Base-by-base conservation (phyloP, 2,329 filamentous ascomycete genomes). In the Epicoccum nigrum region DNA sequence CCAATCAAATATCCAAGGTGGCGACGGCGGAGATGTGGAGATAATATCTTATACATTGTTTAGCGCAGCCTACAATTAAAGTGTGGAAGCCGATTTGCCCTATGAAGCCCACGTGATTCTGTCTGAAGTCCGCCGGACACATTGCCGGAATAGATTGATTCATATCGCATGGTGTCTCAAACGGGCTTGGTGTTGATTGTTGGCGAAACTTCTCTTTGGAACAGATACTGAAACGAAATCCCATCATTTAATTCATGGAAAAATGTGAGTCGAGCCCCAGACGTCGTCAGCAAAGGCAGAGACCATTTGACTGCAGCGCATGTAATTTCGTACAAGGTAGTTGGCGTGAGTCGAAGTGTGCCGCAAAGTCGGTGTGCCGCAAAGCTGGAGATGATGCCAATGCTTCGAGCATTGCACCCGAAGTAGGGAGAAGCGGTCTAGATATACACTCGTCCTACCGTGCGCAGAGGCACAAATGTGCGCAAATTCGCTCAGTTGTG, bases 31-130 rank as follows among this genome's bases (percentile, higher is more conserved):
- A 25, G 6, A 9, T 6, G 9, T 6, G 23, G 9, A 25, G 9
- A 25, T 25, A 6, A 25, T 9, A 9, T 9, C 23, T 25, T 9
- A 9, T 6, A 25, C 23, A 25, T 25, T 1, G 9, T 25, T 25
- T 9, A 25, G 23, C 9, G 23, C 23, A n/a, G 28, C 9, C 35
- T 25, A 40, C 37, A 8, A 5, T n/a, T 4, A 12, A 32, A 31
- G 28, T 48, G 59, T 52, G 40, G 56, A 33, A 44, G 32, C 30
- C 23, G 63, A 63, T 47, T 59, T 55, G 55, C 31, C 34, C 50
- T 31, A 53, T 44, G 49, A 42, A 60, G 55, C 47, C 16, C 58
- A 63, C 62, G 61, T 64, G 62, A 59, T 45, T 19, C 54, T 43
- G 56, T 59, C 28, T 56, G 46, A 7, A 40, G 40, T 27, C 13